A percentile compares a stretch with the other conserved stretches of the same genome.
phyloP scores from a whole-genome alignment of 1,284 basidiomycete genomes.

The Cystobasidium sp. region DNA sequence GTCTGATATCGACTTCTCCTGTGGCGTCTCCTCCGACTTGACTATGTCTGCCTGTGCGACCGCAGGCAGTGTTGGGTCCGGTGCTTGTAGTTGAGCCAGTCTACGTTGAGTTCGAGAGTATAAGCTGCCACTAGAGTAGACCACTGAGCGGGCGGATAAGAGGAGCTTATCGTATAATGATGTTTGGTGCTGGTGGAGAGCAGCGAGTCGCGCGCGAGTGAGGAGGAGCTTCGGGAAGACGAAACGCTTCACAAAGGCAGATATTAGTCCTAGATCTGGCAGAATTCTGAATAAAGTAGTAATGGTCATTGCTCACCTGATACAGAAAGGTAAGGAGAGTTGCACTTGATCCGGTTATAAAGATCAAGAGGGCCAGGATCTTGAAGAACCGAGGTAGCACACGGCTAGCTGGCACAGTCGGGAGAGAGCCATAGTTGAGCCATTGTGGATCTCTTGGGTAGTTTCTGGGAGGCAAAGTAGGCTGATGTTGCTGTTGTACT shows the following conservation, averaged over 20 bases:
- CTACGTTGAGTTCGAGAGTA: constrained; percentile 8
- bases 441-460: constrained; percentile 42
- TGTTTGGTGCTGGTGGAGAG: constrained; percentile 37
- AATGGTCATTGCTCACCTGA: constrained; percentile 7
- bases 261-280: background rate
- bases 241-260: constrained; percentile 9
- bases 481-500: background rate
- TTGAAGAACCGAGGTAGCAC: constrained; percentile 37
- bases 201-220: constrained; percentile 21
- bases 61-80: constrained; percentile 22
- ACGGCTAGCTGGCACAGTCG: constrained; percentile 22
- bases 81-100: background rate
- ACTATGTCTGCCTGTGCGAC: constrained; percentile 12
- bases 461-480: constrained; percentile 47
- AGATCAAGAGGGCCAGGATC: constrained; percentile 35
- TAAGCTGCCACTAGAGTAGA: constrained; percentile 8
- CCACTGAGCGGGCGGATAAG: constrained; percentile 7
- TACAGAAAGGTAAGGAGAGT: constrained; percentile 31
- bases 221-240: constrained; percentile 27
- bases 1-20: constrained; percentile 1
- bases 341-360: constrained; percentile 30
- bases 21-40: background rate
- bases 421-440: constrained; percentile 27
- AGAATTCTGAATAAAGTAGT: background rate
- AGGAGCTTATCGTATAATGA: constrained; percentile 36